Evolutionary conservation across 148 eudicot species (phyloP), one percentile per base, ranked within the genome.

Genomic region (Persicaria tinctoria): DNA sequence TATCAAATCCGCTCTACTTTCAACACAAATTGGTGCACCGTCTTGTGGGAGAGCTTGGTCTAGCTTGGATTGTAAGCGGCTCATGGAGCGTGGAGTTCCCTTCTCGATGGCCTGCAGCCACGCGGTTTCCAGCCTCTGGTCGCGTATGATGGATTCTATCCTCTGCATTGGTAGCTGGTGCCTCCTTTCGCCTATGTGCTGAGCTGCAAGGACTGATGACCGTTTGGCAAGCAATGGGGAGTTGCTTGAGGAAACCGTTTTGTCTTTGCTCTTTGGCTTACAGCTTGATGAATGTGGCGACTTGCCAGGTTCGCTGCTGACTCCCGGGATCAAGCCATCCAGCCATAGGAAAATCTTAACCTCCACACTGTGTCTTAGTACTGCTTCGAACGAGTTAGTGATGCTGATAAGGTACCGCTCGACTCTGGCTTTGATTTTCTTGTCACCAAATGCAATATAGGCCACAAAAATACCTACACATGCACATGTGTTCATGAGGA

Each of bases 111-210:
- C 89, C 78, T 92, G 99, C 79, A 96, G 71, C 99, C 97, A 92
- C 20, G 99, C 99, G 8, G 94, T 92, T 88, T 96, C 97, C 73
- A 90, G 78, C 85, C 97, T 86, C 80, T 96, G 97, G 79, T 92
- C 97, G 13, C 83, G 97, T 32, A 96, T 92, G 74, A 92, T 92
- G 27, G 99, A 90, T 77, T 93, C 98, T 51, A 91, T 88, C 78
- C 95, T 88, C 80, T 91, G 90, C 83, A 86, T 88, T 5, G 97
- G 93, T 72, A 89, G 68, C 76, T 80, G 89, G 72, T 76, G 79
- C 68, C 83, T 79, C 75, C 78, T 76, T 66, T 77, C 85, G 57
- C 76, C 80, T 6, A 60, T 88, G 46, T 76, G 76, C 20, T 75
- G 80, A 38, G 75, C 79, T 66, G 76, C 72, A 46, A 78, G 79